Evolutionary conservation across 805 yeast species (phyloP).

Genomic region (Candida multigemmis): DNA sequence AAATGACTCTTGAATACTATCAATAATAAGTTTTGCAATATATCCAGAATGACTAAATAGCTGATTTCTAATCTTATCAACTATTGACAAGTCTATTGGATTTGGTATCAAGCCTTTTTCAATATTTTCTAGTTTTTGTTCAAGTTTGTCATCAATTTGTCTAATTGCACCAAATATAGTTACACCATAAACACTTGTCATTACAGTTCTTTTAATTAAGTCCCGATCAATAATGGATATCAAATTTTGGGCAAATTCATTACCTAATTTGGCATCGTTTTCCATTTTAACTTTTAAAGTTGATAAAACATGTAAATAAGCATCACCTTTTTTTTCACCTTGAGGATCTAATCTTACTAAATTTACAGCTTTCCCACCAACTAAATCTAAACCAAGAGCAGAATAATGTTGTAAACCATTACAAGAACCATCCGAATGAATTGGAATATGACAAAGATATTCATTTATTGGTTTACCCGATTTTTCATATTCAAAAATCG

Average conservation of each 20-base stretch:
- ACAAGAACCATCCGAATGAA: slow-evolving; percentile 37
- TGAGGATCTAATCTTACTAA: slow-evolving; percentile 11
- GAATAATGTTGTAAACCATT: slow-evolving; percentile 40
- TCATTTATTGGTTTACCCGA: slow-evolving; percentile 10
- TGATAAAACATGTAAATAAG: slow-evolving; percentile 22
- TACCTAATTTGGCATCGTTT: neutral
- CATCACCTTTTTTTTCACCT: slow-evolving; percentile 15
- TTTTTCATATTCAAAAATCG: slow-evolving; percentile 8
- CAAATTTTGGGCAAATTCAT: slow-evolving; percentile 8
- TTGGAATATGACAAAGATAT: slow-evolving; percentile 21
- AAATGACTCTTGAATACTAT: slow-evolving; percentile 21
- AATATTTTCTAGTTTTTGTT: slow-evolving; percentile 1
- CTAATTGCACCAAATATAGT: slow-evolving; percentile 25
- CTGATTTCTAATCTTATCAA: neutral
- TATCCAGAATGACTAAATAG: slow-evolving; percentile 5
- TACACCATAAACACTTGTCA: slow-evolving; percentile 39
- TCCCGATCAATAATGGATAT: slow-evolving; percentile 15
- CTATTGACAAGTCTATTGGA: slow-evolving; percentile 2
- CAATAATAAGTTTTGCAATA: slow-evolving; percentile 12
- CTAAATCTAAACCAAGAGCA: slow-evolving; percentile 27
- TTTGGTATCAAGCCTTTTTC: neutral
- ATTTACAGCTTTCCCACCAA: slow-evolving; percentile 32
- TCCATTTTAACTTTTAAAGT: slow-evolving; percentile 11
- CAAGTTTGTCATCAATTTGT: slow-evolving; percentile 16
- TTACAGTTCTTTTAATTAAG: slow-evolving; percentile 31